Conservation (phyloP, 1,139 yeast genomes). For the Saccharomyces hybrid region DNA sequence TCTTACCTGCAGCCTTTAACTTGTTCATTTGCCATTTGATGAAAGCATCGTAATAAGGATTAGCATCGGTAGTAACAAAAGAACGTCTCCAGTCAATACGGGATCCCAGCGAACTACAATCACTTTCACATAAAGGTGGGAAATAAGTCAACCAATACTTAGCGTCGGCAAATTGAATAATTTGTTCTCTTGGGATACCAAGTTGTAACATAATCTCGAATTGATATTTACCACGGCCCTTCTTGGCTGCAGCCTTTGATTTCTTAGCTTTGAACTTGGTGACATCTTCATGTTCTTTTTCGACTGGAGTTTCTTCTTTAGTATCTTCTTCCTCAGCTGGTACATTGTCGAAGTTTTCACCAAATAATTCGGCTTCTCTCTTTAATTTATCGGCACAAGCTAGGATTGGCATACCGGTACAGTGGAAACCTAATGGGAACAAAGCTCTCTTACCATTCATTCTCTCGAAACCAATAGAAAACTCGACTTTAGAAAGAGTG, state of each 20-base stretch:
- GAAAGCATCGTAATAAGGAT: constrained; percentile 91
- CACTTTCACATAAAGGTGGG: constrained; percentile 82
- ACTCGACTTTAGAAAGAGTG: constrained; percentile 91
- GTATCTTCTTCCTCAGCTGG: constrained; percentile 50
- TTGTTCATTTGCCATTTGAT: constrained; percentile 95
- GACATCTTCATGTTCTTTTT: constrained; percentile 55
- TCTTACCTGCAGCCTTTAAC: constrained; percentile 77
- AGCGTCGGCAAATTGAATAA: constrained; percentile 82
- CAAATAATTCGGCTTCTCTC: constrained; percentile 88
- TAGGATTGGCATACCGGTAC: constrained; percentile 98
- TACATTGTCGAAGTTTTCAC: constrained; percentile 65
- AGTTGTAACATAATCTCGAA: constrained; percentile 92
- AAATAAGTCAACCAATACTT: constrained; percentile 80
- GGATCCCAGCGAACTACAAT: constrained; percentile 79
- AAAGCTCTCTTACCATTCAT: constrained; percentile 89
- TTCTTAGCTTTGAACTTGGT: constrained; percentile 89
- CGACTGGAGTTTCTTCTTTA: constrained; percentile 34
- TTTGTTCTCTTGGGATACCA: constrained; percentile 77
- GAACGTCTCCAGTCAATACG: constrained; percentile 99
- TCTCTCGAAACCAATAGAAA: constrained; percentile 88
- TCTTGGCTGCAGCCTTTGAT: constrained; percentile 86
- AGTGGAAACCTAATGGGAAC: constrained; percentile 96
- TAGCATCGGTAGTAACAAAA: constrained; percentile 87
- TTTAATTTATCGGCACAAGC: constrained; percentile 93
- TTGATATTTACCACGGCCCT: constrained; percentile 90